These are phyloP conservation scores for Hanseniaspora opuntiae DNA, from an alignment of 805 yeast species.

Conservation along the genomic window DNA sequence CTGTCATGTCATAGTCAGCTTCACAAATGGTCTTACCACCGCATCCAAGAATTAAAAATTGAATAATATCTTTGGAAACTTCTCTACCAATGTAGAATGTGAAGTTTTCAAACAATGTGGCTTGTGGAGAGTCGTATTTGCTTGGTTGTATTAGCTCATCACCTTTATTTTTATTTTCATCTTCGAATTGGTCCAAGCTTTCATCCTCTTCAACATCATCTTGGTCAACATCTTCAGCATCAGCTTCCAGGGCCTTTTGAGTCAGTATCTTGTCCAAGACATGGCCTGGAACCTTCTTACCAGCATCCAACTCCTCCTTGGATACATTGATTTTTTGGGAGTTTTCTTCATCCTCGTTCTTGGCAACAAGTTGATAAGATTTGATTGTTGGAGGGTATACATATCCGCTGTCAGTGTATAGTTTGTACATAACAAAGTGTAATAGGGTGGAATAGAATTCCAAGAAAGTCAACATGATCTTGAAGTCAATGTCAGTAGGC, in stretches of 20 bases:
- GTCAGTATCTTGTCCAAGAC: conserved; percentile 36
- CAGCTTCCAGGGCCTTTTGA: conserved; percentile 33
- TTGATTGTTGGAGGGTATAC: conserved; percentile 83
- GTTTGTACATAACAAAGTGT: conserved; percentile 73
- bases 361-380: conserved; percentile 59
- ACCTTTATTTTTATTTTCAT: conserved; percentile 46
- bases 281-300: conserved; percentile 25
- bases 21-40: conserved; percentile 84
- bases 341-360: conserved; percentile 20
- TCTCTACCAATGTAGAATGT: conserved; percentile 86
- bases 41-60: conserved; percentile 69
- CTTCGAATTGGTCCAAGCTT: conserved; percentile 60
- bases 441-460: conserved; percentile 88
- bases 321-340: conserved; percentile 12
- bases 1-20: conserved; percentile 62
- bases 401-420: conserved; percentile 73
- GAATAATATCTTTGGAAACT: conserved; percentile 82
- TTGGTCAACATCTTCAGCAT: conserved; percentile 24
- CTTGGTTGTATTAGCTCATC: conserved; percentile 66
- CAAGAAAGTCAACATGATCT: conserved; percentile 90
- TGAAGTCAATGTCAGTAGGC: conserved; percentile 86
- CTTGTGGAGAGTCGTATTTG: conserved; percentile 42
- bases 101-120: conserved; percentile 57
- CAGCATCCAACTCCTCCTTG: conserved; percentile 18
- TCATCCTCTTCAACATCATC: conserved; percentile 31